phyloP scores from a whole-genome alignment of 2,329 filamentous ascomycete species.

The Lojkania enalia region DNA sequence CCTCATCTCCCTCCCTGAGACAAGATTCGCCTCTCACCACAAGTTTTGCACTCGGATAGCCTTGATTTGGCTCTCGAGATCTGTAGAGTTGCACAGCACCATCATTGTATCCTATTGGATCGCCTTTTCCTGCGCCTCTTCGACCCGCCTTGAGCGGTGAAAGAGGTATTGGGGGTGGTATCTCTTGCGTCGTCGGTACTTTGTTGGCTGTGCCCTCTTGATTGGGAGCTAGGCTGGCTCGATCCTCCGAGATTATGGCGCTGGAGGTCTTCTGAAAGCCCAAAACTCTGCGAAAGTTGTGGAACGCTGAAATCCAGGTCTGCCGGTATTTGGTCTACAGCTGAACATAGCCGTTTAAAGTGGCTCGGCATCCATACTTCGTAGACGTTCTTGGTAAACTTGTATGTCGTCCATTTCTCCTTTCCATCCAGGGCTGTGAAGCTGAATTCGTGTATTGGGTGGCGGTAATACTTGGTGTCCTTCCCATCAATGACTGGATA shows the following conservation, averaged over 20 bases:
- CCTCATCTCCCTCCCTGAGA: too few species aligned
- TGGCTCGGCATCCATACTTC: conserved; percentile 14
- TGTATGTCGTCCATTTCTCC: conserved; percentile 18
- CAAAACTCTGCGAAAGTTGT: neutral
- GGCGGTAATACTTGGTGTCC: conserved; percentile 14
- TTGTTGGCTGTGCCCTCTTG: neutral
- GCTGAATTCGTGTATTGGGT: conserved; percentile 11
- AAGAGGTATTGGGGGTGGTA: conserved; percentile 1
- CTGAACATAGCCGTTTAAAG: conserved; percentile 11
- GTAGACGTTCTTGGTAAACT: too few species aligned
- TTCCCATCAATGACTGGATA: conserved; percentile 18
- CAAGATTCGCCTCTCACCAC: too few species aligned
- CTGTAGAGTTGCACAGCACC: too few species aligned
- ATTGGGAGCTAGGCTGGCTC: neutral
- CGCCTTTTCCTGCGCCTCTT: neutral
- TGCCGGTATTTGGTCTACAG: conserved; percentile 8
- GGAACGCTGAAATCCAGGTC: conserved; percentile 2
- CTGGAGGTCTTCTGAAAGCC: neutral
- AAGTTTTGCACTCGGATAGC: too few species aligned
- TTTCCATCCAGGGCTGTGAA: conserved; percentile 12
- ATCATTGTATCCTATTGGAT: too few species aligned
- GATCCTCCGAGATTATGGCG: conserved; percentile 1
- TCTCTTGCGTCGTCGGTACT: neutral
- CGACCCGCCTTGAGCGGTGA: neutral
- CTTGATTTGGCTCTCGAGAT: too few species aligned